Conservation (phyloP, 169 alveolate genomes). For the Plasmodium ovale region DNA sequence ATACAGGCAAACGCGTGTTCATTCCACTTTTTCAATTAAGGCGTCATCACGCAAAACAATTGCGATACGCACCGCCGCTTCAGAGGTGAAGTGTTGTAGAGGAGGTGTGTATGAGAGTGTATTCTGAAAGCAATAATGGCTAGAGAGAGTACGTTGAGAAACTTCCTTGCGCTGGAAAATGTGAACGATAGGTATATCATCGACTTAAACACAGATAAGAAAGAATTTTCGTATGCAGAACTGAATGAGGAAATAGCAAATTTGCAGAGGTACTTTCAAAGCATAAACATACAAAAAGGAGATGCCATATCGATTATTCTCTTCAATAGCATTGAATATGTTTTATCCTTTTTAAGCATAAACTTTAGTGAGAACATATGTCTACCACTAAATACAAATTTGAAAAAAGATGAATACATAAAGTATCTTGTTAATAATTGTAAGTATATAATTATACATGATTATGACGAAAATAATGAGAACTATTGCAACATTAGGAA, state of each 20-base stretch:
- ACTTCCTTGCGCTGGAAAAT: conserved; percentile 29
- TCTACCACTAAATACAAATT: conserved; percentile 62
- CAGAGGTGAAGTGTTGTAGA: too few relatives aligned
- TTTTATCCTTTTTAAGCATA: conserved; percentile 31
- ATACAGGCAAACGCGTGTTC: too few relatives aligned
- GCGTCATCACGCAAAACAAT: too few relatives aligned
- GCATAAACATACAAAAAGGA: conserved; percentile 26
- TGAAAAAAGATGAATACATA: conserved; percentile 64
- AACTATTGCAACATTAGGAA: conserved; percentile 26
- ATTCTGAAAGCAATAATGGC: conserved; percentile 3
- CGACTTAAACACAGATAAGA: conserved; percentile 46
- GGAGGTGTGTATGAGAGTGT: too few relatives aligned
- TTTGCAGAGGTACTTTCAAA: conserved; percentile 11
- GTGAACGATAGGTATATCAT: conserved; percentile 35
- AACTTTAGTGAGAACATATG: conserved; percentile 52
- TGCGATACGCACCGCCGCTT: too few relatives aligned
- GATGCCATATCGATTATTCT: conserved; percentile 55
- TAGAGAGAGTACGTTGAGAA: conserved; percentile 9
- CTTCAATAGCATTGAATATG: conserved; percentile 69
- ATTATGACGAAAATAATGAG: conserved; percentile 51
- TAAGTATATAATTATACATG: conserved; percentile 71
- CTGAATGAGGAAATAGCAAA: conserved; percentile 34
- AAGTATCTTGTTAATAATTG: conserved; percentile 55
- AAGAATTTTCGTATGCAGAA: conserved; percentile 42
- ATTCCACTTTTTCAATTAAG: too few relatives aligned